phyloP scores from a whole-genome alignment of 768 basidiomycete genomes.

The Lactarius indigo region DNA sequence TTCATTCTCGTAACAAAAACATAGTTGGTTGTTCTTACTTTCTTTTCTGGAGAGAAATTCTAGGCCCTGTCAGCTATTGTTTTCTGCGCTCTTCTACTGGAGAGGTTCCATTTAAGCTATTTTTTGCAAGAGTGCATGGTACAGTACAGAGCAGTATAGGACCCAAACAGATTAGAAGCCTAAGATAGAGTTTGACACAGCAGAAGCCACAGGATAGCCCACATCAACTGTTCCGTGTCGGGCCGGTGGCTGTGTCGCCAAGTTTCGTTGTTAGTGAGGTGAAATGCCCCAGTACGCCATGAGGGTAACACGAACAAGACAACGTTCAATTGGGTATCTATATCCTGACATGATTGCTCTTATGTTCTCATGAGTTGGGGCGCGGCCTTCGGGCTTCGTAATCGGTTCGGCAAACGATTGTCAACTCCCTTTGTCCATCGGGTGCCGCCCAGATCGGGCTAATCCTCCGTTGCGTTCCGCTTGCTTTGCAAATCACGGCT shows the following conservation, averaged over 20 bases:
- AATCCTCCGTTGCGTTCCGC: slow-evolving; percentile 1
- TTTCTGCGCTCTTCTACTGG: neutral
- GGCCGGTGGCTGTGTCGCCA: neutral
- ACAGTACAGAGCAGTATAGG: neutral
- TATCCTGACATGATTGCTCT: neutral
- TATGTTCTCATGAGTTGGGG: neutral
- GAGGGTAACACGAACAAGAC: neutral
- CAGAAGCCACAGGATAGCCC: neutral
- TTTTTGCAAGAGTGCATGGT: neutral
- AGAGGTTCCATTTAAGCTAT: neutral
- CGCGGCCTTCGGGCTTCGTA: neutral
- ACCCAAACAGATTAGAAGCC: neutral
- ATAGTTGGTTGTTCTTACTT: neutral
- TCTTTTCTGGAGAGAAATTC: neutral
- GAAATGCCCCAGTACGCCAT: neutral
- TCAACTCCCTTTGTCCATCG: neutral
- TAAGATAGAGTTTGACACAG: neutral
- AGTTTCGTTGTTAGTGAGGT: neutral
- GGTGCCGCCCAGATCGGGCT: neutral
- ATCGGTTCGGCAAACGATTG: slow-evolving; percentile 15
- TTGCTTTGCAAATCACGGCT: slow-evolving; percentile 9
- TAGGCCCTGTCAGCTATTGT: neutral
- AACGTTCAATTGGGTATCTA: neutral
- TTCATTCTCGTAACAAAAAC: neutral
- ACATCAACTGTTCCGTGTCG: neutral